These are phyloP conservation scores for Russula foetens DNA, from an alignment of 768 basidiomycete genomes.

Conservation along the genomic window DNA sequence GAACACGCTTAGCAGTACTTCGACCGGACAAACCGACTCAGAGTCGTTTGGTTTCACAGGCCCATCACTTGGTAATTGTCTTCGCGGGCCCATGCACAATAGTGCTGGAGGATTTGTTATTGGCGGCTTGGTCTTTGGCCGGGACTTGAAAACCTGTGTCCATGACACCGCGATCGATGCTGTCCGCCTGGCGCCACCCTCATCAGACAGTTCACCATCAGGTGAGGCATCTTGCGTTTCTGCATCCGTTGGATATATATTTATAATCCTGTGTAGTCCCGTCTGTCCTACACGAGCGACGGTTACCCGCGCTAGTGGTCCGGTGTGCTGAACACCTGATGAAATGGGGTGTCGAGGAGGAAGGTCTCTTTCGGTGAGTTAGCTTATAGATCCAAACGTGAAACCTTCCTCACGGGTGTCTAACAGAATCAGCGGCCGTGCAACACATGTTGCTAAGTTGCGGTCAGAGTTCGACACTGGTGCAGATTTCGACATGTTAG, in stretches of 20 bases:
- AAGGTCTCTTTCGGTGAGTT: constrained; percentile 75
- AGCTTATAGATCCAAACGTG: not conserved
- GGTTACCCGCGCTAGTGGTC: constrained; percentile 67
- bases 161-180: constrained; percentile 44
- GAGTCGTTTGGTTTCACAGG: constrained; percentile 37
- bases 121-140: constrained; percentile 59
- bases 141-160: constrained; percentile 47
- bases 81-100: constrained; percentile 47
- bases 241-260: constrained; percentile 9
- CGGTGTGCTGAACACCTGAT: constrained; percentile 78
- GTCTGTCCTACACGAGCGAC: constrained; percentile 22
- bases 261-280: constrained; percentile 2
- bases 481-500: constrained; percentile 77
- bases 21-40: constrained; percentile 37
- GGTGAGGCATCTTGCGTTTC: not conserved
- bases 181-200: constrained; percentile 13
- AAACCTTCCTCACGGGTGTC: constrained; percentile 1
- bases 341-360: constrained; percentile 78
- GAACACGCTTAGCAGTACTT: constrained; percentile 31
- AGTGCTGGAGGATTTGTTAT: constrained; percentile 24
- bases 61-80: constrained; percentile 44
- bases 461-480: constrained; percentile 80
- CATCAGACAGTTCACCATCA: constrained; percentile 3
- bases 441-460: constrained; percentile 70
- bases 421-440: constrained; percentile 70